Base-by-base conservation (phyloP, 73 alveolate species). In the Paraurostyla sp. region DNA sequence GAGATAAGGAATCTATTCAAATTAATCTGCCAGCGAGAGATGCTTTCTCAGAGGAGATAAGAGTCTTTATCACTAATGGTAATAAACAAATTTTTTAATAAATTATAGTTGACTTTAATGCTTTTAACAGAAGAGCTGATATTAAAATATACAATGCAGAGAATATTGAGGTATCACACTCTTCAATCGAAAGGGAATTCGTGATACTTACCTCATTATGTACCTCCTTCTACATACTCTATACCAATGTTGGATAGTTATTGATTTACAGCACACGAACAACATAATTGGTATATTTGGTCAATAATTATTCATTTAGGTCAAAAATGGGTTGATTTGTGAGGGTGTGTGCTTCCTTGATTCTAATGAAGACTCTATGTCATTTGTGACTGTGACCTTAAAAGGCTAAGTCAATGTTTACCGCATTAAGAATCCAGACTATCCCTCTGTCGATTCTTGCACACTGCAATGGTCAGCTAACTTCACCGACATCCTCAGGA, bases 331-430 rank as follows among this genome's bases (percentile, higher is more conserved):
- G 7, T 35, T 78, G 40, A 13, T 51, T n/a, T 40, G 27, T 16
- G 89, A 78, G 29, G 89, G 78, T 11, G 60, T 54, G 16, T 54
- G 78, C 32, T 78, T 78, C 76, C 36, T 49, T n/a, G 78, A 54
- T 23, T 50, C 56, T 36, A 51, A 50, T 78, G 78, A 78, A 36
- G 71, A 49, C 25, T 2, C 62, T 23, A 78, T 51, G 80, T 23
- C 46, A 7, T 54, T 78, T 51, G 58, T 43, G 0, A 52, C 78
- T 6, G 13, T 78, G 23, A 51, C 32, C 23, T 27, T 78, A 11
- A 78, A 78, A 54, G 89, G 89, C 32, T n/a, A 22, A 3, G n/a
- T 78, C 23, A 52, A 54, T 29, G 58, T 49, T 0, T 78, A 78
- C 40, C 4, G 52, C 23, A 27, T 78, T 22, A 43, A 54, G 18